Percentiles rank a stretch among this genome's conserved stretches.
Conservation (phyloP, 352 stramenopile species). For the Pythium pyrilobum region DNA sequence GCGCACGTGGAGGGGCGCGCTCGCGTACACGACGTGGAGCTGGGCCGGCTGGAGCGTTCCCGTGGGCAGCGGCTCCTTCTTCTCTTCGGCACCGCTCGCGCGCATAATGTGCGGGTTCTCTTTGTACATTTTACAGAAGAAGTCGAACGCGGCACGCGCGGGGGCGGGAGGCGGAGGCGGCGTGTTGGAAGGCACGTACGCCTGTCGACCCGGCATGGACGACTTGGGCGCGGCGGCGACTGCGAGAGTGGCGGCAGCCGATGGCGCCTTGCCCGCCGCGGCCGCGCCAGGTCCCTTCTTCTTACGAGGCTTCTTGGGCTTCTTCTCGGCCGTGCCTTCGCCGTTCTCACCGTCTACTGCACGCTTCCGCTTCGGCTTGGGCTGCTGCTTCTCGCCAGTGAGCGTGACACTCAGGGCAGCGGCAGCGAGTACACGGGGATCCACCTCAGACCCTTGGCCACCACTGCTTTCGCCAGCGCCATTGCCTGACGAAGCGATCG, state of each 20-base stretch:
- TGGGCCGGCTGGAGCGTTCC: constrained; percentile 5
- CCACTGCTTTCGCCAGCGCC: too few relatives aligned
- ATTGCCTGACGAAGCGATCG: not conserved
- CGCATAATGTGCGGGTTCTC: constrained; percentile 12
- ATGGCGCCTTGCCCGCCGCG: not conserved
- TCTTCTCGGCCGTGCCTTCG: constrained; percentile 2
- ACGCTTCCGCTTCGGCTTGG: constrained; percentile 16
- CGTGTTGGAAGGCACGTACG: constrained; percentile 34
- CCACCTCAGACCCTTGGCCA: too few relatives aligned
- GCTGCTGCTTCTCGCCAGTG: constrained; percentile 3
- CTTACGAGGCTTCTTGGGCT: constrained; percentile 17
- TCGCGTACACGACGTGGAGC: constrained; percentile 27
- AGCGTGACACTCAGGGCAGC: constrained; percentile 9
- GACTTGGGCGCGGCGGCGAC: constrained; percentile 13
- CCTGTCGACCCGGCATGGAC: constrained; percentile 9
- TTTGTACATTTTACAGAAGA: constrained; percentile 34
- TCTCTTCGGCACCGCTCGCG: not conserved
- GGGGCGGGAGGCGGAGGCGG: constrained; percentile 29
- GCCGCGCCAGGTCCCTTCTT: constrained; percentile 18
- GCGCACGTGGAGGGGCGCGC: constrained; percentile 23
- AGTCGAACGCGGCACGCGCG: constrained; percentile 30
- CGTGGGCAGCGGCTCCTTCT: not conserved
- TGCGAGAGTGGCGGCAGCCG: not conserved
- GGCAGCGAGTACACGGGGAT: constrained; percentile 1
- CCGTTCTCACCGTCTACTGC: not conserved